Conservation (phyloP, 1,284 basidiomycete species). For the Trichosporon sp. region DNA sequence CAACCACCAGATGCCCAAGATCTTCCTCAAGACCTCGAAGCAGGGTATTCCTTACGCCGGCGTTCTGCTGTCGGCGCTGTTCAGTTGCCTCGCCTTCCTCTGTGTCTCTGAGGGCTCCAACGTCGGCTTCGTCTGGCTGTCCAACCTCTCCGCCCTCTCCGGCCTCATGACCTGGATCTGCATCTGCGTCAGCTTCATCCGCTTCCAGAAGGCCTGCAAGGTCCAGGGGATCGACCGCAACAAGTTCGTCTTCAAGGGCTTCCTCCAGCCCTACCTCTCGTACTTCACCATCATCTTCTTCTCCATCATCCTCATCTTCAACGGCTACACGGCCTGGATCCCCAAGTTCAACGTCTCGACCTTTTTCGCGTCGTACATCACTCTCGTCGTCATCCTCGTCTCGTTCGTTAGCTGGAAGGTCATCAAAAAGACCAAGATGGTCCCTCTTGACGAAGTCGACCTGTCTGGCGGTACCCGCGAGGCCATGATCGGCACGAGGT, state of each 20-base stretch:
- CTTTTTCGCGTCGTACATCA: slow-evolving; percentile 38
- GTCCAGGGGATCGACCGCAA: slow-evolving; percentile 64
- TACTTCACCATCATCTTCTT: slow-evolving; percentile 29
- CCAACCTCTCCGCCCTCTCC: slow-evolving; percentile 61
- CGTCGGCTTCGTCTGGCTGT: slow-evolving; percentile 71
- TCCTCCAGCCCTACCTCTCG: slow-evolving; percentile 53
- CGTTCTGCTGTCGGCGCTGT: slow-evolving; percentile 68
- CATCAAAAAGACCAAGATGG: slow-evolving; percentile 23
- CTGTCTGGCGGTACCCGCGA: slow-evolving; percentile 57
- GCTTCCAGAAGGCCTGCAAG: slow-evolving; percentile 72
- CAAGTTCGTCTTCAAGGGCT: slow-evolving; percentile 66
- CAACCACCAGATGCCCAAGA: slow-evolving; percentile 62
- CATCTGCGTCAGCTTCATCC: slow-evolving; percentile 71
- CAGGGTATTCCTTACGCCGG: slow-evolving; percentile 68
- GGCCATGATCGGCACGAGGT: slow-evolving; percentile 27
- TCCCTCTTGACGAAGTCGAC: slow-evolving; percentile 69
- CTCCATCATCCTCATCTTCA: slow-evolving; percentile 30
- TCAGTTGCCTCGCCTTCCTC: slow-evolving; percentile 61
- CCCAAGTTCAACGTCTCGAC: slow-evolving; percentile 19
- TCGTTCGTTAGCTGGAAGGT: slow-evolving; percentile 28
- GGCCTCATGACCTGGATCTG: slow-evolving; percentile 77
- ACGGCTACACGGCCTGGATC: slow-evolving; percentile 27
- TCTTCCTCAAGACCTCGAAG: slow-evolving; percentile 64
- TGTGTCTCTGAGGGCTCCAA: slow-evolving; percentile 64
- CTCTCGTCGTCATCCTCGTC: slow-evolving; percentile 34